Evolutionary conservation across 352 stramenopile species (phyloP).

Genomic region (Phytophthora hibernalis): DNA sequence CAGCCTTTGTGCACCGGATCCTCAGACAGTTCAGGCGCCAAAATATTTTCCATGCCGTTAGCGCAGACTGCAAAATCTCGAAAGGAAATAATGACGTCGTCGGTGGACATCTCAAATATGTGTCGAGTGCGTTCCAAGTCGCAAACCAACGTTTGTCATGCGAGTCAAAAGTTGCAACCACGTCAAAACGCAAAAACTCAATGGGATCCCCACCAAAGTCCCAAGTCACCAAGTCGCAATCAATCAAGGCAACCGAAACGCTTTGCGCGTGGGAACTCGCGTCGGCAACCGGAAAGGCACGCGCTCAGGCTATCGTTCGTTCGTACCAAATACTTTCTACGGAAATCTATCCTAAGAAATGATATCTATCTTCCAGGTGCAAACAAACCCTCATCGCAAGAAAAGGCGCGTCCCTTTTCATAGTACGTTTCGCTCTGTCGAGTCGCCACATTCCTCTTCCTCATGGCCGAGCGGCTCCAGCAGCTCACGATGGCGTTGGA

Average conservation of each 20-base stretch:
- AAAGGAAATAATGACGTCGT: neutral
- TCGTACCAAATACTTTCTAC: conserved; percentile 23
- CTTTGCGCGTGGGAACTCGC: neutral
- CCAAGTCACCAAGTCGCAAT: no score
- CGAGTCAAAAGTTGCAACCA: neutral
- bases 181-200: no score
- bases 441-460: conserved; percentile 16
- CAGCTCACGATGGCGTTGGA: conserved; percentile 33
- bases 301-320: neutral
- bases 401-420: conserved; percentile 29
- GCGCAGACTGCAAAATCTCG: neutral
- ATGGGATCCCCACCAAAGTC: no score
- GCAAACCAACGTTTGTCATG: no score
- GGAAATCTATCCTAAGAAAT: conserved; percentile 19
- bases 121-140: no score
- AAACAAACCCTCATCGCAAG: conserved; percentile 27
- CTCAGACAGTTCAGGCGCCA: neutral
- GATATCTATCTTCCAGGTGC: conserved; percentile 15
- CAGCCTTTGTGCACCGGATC: neutral
- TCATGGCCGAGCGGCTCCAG: conserved; percentile 24
- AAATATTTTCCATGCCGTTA: neutral
- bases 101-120: neutral
- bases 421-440: conserved; percentile 28
- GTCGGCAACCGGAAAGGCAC: neutral
- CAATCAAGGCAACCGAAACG: neutral